Percentiles rank a stretch among this genome's conserved stretches.
Evolutionary conservation across 305 asterid species (phyloP).

Genomic region (Fraxinus sp.): DNA sequence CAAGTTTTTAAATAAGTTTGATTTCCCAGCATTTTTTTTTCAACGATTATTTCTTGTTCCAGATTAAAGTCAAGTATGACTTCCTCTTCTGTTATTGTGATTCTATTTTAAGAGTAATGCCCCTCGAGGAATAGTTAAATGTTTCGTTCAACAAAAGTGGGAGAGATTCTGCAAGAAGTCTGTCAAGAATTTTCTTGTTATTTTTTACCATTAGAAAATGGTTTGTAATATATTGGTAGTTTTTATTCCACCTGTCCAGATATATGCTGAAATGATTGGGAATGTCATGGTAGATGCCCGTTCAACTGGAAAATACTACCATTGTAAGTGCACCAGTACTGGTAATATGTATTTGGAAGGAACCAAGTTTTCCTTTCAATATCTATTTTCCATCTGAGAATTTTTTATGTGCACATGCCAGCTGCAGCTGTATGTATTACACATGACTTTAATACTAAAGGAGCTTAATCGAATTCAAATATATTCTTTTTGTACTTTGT

Average conservation of each 20-base stretch:
- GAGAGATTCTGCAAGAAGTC: neutral
- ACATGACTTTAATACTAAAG: neutral
- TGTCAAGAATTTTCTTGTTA: neutral
- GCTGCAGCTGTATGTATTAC: neutral
- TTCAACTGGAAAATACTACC: constrained; percentile 96
- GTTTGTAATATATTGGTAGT: constrained; percentile 21
- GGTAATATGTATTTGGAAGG: neutral
- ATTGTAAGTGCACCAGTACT: constrained; percentile 55
- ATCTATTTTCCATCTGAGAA: neutral
- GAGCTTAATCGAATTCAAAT: neutral
- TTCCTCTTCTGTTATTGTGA: neutral
- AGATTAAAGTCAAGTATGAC: neutral
- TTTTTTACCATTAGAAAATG: neutral
- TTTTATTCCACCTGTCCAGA: constrained; percentile 44
- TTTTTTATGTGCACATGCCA: neutral
- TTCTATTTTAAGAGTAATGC: neutral
- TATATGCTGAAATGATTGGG: constrained; percentile 96
- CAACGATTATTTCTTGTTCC: neutral
- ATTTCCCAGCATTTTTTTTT: neutral
- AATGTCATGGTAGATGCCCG: constrained; percentile 99
- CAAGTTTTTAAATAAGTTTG: neutral
- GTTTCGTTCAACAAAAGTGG: neutral
- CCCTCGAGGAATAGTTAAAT: constrained; percentile 1
- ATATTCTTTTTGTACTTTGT: neutral
- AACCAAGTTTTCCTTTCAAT: constrained; percentile 2